Evolutionary conservation across 345 rosid genomes (phyloP).

Genomic region (Turritis glabra): DNA sequence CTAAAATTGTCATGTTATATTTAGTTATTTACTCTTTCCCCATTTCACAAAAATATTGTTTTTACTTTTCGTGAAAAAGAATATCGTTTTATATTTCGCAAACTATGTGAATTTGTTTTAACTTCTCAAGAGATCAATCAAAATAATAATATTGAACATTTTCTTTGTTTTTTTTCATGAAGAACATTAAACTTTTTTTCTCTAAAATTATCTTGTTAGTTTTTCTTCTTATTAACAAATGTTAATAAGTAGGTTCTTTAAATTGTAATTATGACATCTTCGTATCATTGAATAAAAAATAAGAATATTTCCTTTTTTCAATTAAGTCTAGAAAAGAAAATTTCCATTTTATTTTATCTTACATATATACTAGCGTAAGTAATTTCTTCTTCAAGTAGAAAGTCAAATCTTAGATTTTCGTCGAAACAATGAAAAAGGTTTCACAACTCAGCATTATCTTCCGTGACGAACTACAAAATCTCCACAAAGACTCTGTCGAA

Average conservation of each 20-base stretch:
- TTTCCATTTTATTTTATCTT: constrained; percentile 3
- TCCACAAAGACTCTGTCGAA: neutral
- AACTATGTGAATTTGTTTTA: too few relatives aligned
- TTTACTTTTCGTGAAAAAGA: too few relatives aligned
- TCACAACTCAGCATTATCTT: constrained; percentile 25
- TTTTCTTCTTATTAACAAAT: neutral
- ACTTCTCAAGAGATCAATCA: neutral
- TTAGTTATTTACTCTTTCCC: too few relatives aligned
- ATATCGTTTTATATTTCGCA: too few relatives aligned
- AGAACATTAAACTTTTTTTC: neutral
- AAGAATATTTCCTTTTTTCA: neutral
- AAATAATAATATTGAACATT: neutral
- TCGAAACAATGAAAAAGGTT: neutral
- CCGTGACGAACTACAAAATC: constrained; percentile 1
- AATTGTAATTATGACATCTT: neutral
- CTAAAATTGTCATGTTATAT: too few relatives aligned
- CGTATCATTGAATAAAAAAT: neutral
- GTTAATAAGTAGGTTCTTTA: neutral
- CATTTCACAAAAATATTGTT: too few relatives aligned
- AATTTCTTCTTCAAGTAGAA: neutral
- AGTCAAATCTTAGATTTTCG: neutral
- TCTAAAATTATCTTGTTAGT: neutral
- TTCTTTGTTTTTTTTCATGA: neutral
- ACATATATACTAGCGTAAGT: neutral
- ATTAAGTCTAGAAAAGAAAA: neutral